phyloP scores from a whole-genome alignment of 2,329 filamentous ascomycete species.

The Exophiala dermatitidis region DNA sequence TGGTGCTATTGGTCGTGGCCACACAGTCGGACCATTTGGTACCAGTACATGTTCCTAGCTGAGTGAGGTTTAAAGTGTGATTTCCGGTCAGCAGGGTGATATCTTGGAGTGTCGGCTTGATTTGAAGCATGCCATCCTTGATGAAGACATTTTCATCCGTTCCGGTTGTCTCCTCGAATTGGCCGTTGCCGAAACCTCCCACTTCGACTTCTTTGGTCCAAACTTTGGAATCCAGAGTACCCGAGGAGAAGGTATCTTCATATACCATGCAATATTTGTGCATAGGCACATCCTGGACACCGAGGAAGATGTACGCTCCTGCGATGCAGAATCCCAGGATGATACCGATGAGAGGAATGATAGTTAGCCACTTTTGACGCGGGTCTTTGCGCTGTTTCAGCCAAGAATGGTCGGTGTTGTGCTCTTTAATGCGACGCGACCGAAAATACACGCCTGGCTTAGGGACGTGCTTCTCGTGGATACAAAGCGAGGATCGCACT shows the following conservation, averaged over 20 bases:
- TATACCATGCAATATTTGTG: slow-evolving; percentile 66
- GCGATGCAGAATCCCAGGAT: slow-evolving; percentile 60
- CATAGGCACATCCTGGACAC: slow-evolving; percentile 61
- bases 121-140: slow-evolving; percentile 60
- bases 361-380: slow-evolving; percentile 79
- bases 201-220: slow-evolving; percentile 68
- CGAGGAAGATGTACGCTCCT: slow-evolving; percentile 68
- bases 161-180: slow-evolving; percentile 70
- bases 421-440: slow-evolving; percentile 57
- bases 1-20: slow-evolving; percentile 66
- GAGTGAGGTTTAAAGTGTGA: slow-evolving; percentile 60
- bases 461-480: neutral
- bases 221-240: slow-evolving; percentile 40
- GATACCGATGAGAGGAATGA: slow-evolving; percentile 67
- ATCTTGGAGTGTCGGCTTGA: slow-evolving; percentile 73
- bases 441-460: slow-evolving; percentile 5
- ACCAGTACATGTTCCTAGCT: slow-evolving; percentile 62
- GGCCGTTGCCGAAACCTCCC: slow-evolving; percentile 53
- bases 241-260: slow-evolving; percentile 56
- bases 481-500: neutral
- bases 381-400: slow-evolving; percentile 58
- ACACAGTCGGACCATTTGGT: slow-evolving; percentile 55
- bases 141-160: slow-evolving; percentile 68
- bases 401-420: slow-evolving; percentile 71
- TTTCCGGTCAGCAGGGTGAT: slow-evolving; percentile 57